A percentile compares a stretch with the other conserved stretches of the same genome.
These are phyloP conservation scores for Exserohilum rostratum DNA, from an alignment of 2,329 filamentous ascomycete species.

Conservation along the genomic window DNA sequence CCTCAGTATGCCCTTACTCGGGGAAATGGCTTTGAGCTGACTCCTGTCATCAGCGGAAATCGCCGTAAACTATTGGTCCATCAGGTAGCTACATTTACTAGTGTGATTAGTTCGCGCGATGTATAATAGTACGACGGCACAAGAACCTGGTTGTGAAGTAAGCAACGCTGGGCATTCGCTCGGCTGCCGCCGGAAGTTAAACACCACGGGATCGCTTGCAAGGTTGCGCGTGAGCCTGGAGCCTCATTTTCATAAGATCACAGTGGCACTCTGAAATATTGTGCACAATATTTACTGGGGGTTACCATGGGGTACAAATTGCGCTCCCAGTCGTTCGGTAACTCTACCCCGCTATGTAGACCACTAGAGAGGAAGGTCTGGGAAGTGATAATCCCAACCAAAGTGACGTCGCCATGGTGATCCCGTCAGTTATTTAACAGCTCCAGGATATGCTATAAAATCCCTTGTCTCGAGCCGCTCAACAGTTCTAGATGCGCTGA, in stretches of 20 bases:
- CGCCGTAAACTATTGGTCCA: not conserved
- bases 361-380: constrained; percentile 27
- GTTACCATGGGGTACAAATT: not conserved
- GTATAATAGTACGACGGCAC: constrained; percentile 9
- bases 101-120: not conserved
- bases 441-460: not conserved
- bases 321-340: constrained; percentile 15
- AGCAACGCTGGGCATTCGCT: constrained; percentile 9
- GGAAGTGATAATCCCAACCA: constrained; percentile 12
- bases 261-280: not conserved
- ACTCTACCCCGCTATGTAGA: constrained; percentile 36
- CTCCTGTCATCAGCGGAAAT: not conserved
- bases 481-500: not conserved
- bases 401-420: constrained; percentile 23
- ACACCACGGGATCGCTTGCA: constrained; percentile 3
- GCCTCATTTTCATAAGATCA: not conserved
- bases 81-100: constrained; percentile 1
- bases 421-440: not conserved
- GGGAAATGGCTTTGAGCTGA: constrained; percentile 1
- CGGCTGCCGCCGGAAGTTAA: not conserved
- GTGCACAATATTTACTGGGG: not conserved
- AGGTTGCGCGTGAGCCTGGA: constrained; percentile 3
- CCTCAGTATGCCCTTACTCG: not conserved
- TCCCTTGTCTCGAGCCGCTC: not conserved
- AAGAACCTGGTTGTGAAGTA: constrained; percentile 15